Base-by-base conservation (phyloP, 176 grass and related monocot species). In the Carex littledalei region DNA sequence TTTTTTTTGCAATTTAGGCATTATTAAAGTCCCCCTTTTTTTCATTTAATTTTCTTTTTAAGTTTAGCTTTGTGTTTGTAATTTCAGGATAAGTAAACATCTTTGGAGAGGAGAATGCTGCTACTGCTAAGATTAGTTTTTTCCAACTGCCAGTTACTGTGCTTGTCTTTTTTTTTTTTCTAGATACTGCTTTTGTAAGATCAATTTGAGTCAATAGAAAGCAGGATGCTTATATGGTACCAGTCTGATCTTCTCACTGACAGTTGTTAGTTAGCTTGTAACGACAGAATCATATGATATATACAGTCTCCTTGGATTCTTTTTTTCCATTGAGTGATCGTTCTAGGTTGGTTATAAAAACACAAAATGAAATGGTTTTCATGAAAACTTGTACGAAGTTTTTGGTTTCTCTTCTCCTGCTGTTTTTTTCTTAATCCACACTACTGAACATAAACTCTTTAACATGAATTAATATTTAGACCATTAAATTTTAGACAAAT, bases 1-100 rank as follows among this genome's bases (percentile, higher is more conserved):
- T 7, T 37, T 6, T 69, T n/a, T 6, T 9, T 63, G 67, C 34
- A 39, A 71, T 71, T n/a, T 71, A 71, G 15, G 29, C 67, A 71
- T 71, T 45, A 43, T 13, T n/a, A 5, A 71, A 12, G 35, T 71
- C 67, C 43, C 67, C 17, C n/a, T 71, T 70, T 35, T 70, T 43
- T 71, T 66, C 59, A 67, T 70, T 70, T 18, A 43, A 43, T 1
- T 39, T 37, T 70, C 16, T 12, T 18, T 37, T 16, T 39, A 8
- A 43, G n/a, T 17, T 43, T 71, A 43, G 43, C 15, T 35, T n/a
- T 35, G 7, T 45, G 45, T 45, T 7, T 73, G 37, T 73, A 47
- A 73, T 73, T 73, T 73, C 69, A 49, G 69, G 69, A 73, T 73
- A 50, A 49, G 39, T 13, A 45, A 47, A 72, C 9, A 47, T 73